Evolutionary conservation across 169 alveolate species (phyloP).

Genomic region (Eimeria maxima): DNA sequence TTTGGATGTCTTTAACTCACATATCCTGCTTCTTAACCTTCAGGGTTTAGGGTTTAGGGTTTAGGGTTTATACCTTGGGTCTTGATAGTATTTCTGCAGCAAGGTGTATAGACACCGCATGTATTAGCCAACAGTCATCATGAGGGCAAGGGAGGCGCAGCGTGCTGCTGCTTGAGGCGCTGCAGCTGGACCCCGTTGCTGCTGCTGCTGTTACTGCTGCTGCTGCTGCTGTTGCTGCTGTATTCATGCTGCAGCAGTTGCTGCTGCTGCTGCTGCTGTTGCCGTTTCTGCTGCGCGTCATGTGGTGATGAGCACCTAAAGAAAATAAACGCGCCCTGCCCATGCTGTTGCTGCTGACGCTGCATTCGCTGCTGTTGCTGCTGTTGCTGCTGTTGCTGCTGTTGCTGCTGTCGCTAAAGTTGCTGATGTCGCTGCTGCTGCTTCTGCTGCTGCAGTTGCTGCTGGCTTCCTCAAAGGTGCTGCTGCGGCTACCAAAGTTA

Average conservation of each 20-base stretch:
- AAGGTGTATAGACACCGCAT: slow-evolving; percentile 52
- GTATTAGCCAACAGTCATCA: slow-evolving; percentile 4
- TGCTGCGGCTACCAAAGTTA: background rate
- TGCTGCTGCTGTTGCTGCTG: background rate
- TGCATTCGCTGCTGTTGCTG: slow-evolving; percentile 14
- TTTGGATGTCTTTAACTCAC: too few relatives aligned
- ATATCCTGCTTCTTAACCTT: too few relatives aligned
- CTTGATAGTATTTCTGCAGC: slow-evolving; percentile 17
- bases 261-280: background rate
- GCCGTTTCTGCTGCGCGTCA: background rate
- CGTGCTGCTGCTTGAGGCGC: slow-evolving; percentile 22
- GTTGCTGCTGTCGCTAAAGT: slow-evolving; percentile 2
- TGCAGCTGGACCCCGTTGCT: background rate
- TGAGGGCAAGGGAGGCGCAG: background rate
- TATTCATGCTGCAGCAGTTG: too few relatives aligned
- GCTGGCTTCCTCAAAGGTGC: background rate
- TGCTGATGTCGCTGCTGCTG: slow-evolving; percentile 15
- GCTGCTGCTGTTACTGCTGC: background rate
- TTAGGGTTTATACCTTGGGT: background rate
- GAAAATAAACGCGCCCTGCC: slow-evolving; percentile 21
- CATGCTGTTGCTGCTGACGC: background rate
- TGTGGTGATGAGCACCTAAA: background rate
- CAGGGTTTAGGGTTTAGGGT: background rate
- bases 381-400: slow-evolving; percentile 32
- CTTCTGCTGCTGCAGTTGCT: background rate